Evolutionary conservation across 805 yeast genomes (phyloP).

Genomic region (Debaryomyces tyrocola): DNA sequence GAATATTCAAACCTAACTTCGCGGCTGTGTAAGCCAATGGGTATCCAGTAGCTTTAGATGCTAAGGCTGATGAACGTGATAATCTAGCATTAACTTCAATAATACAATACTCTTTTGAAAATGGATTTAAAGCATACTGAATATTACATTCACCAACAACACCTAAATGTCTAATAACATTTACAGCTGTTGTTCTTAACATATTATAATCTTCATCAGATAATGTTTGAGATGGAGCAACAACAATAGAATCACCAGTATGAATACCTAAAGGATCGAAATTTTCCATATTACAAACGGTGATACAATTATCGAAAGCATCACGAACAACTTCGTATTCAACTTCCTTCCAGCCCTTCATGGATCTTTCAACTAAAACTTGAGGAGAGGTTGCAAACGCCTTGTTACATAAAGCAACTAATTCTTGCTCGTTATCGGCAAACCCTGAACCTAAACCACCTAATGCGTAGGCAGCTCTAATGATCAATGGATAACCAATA

Average conservation of each 20-base stretch:
- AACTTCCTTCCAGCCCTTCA: conserved; percentile 99
- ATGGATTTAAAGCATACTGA: conserved; percentile 94
- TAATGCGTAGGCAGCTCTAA: conserved; percentile 94
- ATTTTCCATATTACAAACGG: conserved; percentile 99
- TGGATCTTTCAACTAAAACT: conserved; percentile 89
- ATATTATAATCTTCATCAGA: conserved; percentile 97
- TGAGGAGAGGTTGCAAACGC: conserved; percentile 97
- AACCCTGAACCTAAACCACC: conserved; percentile 99
- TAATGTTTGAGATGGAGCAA: conserved; percentile 97
- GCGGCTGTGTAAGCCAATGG: conserved; percentile 99
- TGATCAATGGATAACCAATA: conserved; percentile 93
- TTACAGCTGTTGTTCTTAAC: conserved; percentile 97
- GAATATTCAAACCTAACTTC: conserved; percentile 88
- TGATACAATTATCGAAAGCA: conserved; percentile 94
- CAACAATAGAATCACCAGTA: conserved; percentile 98
- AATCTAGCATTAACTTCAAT: conserved; percentile 98
- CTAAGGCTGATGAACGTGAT: conserved; percentile 97
- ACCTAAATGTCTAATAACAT: conserved; percentile 94
- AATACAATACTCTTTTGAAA: conserved; percentile 91
- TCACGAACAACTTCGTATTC: conserved; percentile 99
- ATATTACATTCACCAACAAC: conserved; percentile 99
- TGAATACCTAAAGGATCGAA: conserved; percentile 98
- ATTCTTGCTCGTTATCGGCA: conserved; percentile 83
- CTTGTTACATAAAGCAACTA: conserved; percentile 78
- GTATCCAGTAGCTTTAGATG: conserved; percentile 98